Evolutionary conservation across 768 basidiomycete genomes (phyloP).

Genomic region (Hemileccinum rubropunctum): DNA sequence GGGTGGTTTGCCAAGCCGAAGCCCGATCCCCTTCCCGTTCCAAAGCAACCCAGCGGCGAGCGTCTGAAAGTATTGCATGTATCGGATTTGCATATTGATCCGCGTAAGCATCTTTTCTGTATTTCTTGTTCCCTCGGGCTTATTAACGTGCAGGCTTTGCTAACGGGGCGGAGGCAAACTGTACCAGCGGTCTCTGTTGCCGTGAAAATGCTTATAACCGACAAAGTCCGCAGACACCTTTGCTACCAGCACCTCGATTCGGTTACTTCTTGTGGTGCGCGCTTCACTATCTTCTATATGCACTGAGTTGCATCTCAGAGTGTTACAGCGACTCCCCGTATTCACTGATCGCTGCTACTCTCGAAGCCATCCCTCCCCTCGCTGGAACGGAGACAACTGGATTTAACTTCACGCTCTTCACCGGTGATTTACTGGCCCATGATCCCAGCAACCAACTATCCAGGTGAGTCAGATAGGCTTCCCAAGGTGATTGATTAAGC

Average conservation of each 20-base stretch:
- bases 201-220: conserved; percentile 50
- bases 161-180: conserved; percentile 71
- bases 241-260: conserved; percentile 64
- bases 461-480: conserved; percentile 37
- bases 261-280: conserved; percentile 59
- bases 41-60: conserved; percentile 58
- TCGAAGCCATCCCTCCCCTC: conserved; percentile 66
- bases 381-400: conserved; percentile 58
- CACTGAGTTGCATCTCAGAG: neutral
- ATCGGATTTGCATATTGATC: conserved; percentile 77
- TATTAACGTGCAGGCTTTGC: conserved; percentile 49
- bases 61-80: conserved; percentile 71
- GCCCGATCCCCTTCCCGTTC: conserved; percentile 60
- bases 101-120: conserved; percentile 40
- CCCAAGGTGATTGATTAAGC: neutral
- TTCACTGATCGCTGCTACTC: conserved; percentile 54
- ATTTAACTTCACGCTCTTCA: conserved; percentile 66
- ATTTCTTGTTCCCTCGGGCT: neutral
- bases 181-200: conserved; percentile 66
- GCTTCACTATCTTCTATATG: neutral
- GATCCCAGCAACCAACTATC: conserved; percentile 64
- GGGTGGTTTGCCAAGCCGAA: conserved; percentile 78
- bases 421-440: conserved; percentile 74
- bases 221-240: conserved; percentile 45
- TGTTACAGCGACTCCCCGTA: conserved; percentile 57